phyloP scores from a whole-genome alignment of 179 eudicot genomes.

The Beta macrorhiza region DNA sequence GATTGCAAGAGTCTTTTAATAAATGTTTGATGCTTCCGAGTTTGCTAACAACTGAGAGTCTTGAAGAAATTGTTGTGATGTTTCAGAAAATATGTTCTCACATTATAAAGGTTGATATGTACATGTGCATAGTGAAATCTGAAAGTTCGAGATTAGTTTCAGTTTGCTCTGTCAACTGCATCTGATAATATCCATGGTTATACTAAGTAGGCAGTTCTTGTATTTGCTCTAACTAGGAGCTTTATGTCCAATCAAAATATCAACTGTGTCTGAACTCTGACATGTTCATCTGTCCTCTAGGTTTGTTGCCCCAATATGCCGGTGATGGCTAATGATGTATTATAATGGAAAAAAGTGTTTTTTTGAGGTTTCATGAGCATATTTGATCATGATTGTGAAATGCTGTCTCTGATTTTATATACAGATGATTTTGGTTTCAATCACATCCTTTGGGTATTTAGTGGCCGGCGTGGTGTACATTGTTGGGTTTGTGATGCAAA shows the following conservation, averaged over 20 bases:
- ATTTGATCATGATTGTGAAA: constrained; percentile 18
- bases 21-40: not conserved
- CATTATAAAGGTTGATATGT: not conserved
- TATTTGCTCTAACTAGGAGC: not conserved
- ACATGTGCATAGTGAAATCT: not conserved
- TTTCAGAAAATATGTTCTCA: not conserved
- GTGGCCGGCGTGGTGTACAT: constrained; percentile 98
- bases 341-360: not conserved
- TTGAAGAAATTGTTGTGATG: not conserved
- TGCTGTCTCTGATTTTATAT: constrained; percentile 5
- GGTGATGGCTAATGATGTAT: not conserved
- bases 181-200: not conserved
- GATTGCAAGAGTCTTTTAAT: not conserved
- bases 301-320: not conserved
- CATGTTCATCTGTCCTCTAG: too few species aligned
- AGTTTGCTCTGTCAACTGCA: not conserved
- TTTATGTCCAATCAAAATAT: not conserved
- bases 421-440: constrained; percentile 93
- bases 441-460: constrained; percentile 92
- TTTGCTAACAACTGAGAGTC: not conserved
- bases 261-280: not conserved
- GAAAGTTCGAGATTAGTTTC: not conserved
- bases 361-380: not conserved
- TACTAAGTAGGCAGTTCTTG: not conserved
- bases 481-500: constrained; percentile 99